Conservation (phyloP, 225 moss, liverwort and hornwort genomes). For the Polytrichum formosum region DNA sequence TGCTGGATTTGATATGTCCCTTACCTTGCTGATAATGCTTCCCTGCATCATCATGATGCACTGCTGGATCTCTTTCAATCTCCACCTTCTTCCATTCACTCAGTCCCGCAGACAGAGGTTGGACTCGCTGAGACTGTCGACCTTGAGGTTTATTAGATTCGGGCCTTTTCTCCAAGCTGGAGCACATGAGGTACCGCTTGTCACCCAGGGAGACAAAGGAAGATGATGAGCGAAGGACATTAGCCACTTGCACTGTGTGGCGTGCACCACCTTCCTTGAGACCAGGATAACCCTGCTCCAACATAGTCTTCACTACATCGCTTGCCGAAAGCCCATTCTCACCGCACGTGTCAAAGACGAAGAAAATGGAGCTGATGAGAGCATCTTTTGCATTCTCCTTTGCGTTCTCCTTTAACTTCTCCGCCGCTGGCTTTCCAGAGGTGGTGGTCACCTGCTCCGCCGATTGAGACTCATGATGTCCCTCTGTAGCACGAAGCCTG, state of each 20-base stretch:
- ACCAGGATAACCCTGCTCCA: slow-evolving; percentile 41
- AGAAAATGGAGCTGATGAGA: slow-evolving; percentile 53
- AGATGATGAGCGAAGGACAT: slow-evolving; percentile 45
- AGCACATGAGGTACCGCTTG: slow-evolving; percentile 51
- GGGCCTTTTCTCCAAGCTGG: slow-evolving; percentile 20
- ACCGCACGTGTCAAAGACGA: slow-evolving; percentile 30
- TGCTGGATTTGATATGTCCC: not conserved
- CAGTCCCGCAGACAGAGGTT: slow-evolving; percentile 7
- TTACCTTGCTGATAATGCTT: not conserved
- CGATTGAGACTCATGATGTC: slow-evolving; percentile 1
- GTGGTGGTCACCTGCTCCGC: slow-evolving; percentile 7
- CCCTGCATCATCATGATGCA: too few species aligned
- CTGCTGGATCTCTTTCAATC: too few species aligned
- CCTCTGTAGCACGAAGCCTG: slow-evolving; percentile 23
- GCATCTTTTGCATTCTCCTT: slow-evolving; percentile 45
- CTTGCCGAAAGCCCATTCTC: slow-evolving; percentile 48
- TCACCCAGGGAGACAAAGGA: slow-evolving; percentile 49
- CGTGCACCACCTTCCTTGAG: slow-evolving; percentile 53
- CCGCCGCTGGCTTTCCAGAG: slow-evolving; percentile 7
- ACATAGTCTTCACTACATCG: slow-evolving; percentile 54
- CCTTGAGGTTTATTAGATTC: slow-evolving; percentile 10
- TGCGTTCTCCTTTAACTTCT: slow-evolving; percentile 11
- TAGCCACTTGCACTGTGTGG: slow-evolving; percentile 53
- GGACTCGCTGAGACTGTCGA: slow-evolving; percentile 20
- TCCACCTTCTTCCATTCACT: too few species aligned